Evolutionary conservation across 1,139 yeast genomes (phyloP), one percentile per base, ranked within the genome.

Genomic region (Debaryomyces coudertii): DNA sequence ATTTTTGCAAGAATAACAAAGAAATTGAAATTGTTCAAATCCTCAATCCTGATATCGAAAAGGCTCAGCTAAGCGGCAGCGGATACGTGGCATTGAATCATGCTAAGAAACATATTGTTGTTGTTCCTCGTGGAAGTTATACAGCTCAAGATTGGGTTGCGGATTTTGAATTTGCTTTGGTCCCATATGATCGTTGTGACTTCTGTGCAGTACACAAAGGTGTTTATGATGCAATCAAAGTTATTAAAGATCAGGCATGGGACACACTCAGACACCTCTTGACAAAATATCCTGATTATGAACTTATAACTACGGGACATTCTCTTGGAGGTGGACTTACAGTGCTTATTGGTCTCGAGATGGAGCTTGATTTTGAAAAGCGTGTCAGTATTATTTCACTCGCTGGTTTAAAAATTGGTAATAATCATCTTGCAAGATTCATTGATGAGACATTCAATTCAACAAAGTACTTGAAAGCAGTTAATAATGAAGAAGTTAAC

Each of bases 321-420:
- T 39, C 42, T 30, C 28, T 39, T 8, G 42, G 42, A 14, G 40
- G 40, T 27, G 40, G 40, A 9, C 40, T 37, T 12, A 27, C 40
- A 6, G 22, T 12, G 7, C 30, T 27, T 11, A 22, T 37, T 27
- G 42, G 42, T 11, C 36, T 39, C 27, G 42, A 28, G 18, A 20
- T 39, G 36, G 14, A 12, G 9, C 27, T 22, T 9, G 36, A 28
- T 16, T 39, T 39, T n/a, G 22, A 39, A 11, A 28, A 29, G 28
- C 25, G 36, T 18, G 36, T 39, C 28, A 39, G 39, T 16, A 16
- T 39, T 30, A 40, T 39, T 7, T 29, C 36, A 31, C 36, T 30
- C 16, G 42, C 36, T 30, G 42, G 36, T 14, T 23, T 39, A 15
- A 39, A 39, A 16, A 20, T 31, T 12, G 42, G 42, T n/a, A 39